phyloP scores from a whole-genome alignment of 495 filamentous ascomycete genomes.

The Pyronema domesticum region DNA sequence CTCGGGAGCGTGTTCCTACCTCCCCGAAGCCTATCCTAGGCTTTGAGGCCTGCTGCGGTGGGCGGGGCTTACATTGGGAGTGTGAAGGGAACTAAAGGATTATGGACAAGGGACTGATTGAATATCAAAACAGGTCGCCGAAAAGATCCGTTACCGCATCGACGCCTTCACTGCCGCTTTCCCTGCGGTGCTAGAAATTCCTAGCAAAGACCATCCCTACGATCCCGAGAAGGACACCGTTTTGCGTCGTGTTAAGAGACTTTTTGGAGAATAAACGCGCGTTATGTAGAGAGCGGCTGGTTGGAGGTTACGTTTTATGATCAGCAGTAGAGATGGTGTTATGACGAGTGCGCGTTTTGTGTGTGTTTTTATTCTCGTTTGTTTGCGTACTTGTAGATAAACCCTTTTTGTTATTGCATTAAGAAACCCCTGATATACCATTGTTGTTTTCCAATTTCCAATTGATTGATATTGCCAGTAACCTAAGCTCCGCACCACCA shows the following conservation, averaged over 20 bases:
- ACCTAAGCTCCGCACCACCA: not conserved
- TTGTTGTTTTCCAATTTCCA: not conserved
- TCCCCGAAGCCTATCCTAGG: not conserved
- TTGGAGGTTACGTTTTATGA: not conserved
- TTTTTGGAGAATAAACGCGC: constrained; percentile 66
- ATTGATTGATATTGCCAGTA: not conserved
- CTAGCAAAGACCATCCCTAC: constrained; percentile 97
- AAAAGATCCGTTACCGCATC: constrained; percentile 70
- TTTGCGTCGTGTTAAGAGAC: constrained; percentile 65
- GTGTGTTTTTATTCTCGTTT: not conserved
- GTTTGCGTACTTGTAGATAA: not conserved
- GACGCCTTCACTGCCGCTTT: constrained; percentile 60
- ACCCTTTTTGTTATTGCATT: too few relatives aligned
- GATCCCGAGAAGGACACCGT: constrained; percentile 99
- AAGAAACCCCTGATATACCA: not conserved
- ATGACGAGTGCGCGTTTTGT: not conserved
- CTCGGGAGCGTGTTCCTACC: too few relatives aligned
- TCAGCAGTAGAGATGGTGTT: not conserved
- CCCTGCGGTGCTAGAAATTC: constrained; percentile 74
- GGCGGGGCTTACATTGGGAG: too few relatives aligned
- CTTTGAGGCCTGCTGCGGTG: too few relatives aligned
- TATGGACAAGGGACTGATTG: not conserved
- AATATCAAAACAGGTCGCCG: constrained; percentile 49
- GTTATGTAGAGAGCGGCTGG: not conserved
- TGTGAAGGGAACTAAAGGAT: not conserved